These are phyloP conservation scores for Botrytis sinoallii DNA, from an alignment of 2,329 filamentous ascomycete species.

Conservation along the genomic window DNA sequence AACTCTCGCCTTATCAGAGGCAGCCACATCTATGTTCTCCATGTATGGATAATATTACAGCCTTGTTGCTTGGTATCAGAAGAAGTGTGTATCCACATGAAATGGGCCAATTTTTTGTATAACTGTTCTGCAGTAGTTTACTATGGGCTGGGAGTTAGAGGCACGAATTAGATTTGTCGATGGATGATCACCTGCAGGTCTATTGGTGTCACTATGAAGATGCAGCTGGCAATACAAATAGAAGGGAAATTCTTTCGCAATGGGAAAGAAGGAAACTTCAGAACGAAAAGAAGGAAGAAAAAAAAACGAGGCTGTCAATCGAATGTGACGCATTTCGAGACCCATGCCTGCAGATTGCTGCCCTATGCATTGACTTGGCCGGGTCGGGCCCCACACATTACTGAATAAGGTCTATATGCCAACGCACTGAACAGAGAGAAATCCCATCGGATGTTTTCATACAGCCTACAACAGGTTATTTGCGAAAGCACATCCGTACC, in stretches of 20 bases:
- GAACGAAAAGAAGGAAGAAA: constrained; percentile 8
- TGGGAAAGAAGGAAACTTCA: not conserved
- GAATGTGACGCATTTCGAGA: constrained; percentile 9
- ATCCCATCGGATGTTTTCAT: not conserved
- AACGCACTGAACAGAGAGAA: constrained; percentile 14
- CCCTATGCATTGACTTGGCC: constrained; percentile 15
- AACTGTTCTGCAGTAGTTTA: constrained; percentile 16
- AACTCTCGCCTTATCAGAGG: constrained; percentile 17
- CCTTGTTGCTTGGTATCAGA: constrained; percentile 11
- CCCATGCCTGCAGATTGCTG: constrained; percentile 17
- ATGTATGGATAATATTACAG: constrained; percentile 16
- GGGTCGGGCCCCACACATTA: constrained; percentile 17
- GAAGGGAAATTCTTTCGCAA: not conserved
- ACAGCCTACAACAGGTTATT: constrained; percentile 2
- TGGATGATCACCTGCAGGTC: constrained; percentile 6
- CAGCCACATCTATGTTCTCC: constrained; percentile 20
- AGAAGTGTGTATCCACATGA: constrained; percentile 7
- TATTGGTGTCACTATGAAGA: constrained; percentile 16
- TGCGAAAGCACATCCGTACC: not conserved
- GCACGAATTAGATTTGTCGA: constrained; percentile 4
- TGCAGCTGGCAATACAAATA: constrained; percentile 12
- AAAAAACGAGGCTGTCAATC: constrained; percentile 18
- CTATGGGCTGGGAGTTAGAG: not conserved
- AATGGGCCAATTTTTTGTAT: not conserved
- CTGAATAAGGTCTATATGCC: constrained; percentile 13